phyloP scores from a whole-genome alignment of 345 rosid genomes.

The Balakata baccata region DNA sequence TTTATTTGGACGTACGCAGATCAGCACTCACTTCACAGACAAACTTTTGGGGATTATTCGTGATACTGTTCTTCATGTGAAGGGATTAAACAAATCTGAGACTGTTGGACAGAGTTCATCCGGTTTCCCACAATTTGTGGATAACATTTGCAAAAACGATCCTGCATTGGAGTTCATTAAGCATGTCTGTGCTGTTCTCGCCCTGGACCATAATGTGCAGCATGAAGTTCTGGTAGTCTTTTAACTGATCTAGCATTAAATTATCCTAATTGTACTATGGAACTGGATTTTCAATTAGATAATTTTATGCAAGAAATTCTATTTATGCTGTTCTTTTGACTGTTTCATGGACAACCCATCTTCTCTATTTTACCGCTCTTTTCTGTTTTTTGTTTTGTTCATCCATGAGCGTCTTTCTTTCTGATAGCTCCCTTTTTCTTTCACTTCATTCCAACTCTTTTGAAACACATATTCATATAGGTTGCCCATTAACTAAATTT shows the following conservation, averaged over 20 bases:
- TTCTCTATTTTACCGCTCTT: background rate
- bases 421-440: background rate
- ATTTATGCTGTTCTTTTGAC: background rate
- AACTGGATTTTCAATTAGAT: background rate
- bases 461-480: too few species aligned
- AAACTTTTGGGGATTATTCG: constrained; percentile 64
- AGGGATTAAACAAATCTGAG: constrained; percentile 42
- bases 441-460: too few species aligned
- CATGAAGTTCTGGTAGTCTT: too few species aligned
- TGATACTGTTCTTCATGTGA: constrained; percentile 56
- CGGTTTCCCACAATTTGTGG: constrained; percentile 26
- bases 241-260: background rate
- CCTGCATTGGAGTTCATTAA: constrained; percentile 77
- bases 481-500: too few species aligned
- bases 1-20: constrained; percentile 38
- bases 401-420: background rate
- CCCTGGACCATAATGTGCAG: constrained; percentile 77
- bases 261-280: background rate
- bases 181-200: constrained; percentile 72
- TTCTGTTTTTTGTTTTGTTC: background rate
- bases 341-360: background rate
- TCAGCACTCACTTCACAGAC: constrained; percentile 58
- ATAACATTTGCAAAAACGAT: constrained; percentile 42
- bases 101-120: constrained; percentile 24
- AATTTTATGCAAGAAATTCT: background rate